phyloP scores from a whole-genome alignment of 306 rosid species.

The Lathyrus oleraceus region DNA sequence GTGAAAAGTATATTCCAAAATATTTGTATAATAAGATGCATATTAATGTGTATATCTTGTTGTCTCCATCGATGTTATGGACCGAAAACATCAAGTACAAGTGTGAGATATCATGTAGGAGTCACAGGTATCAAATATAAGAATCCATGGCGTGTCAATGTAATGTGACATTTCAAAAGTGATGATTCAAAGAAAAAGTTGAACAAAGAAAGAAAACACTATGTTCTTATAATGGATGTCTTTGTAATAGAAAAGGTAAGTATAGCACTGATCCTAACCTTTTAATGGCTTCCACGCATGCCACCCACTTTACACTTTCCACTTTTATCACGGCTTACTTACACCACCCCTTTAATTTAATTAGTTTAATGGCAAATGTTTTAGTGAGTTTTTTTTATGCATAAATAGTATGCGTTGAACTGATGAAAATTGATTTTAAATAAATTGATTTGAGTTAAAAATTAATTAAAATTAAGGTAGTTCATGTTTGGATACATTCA shows the following conservation, averaged over 20 bases:
- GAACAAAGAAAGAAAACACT: constrained; percentile 23
- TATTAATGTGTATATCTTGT: constrained; percentile 5
- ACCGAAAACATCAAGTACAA: not conserved
- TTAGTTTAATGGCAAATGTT: not conserved
- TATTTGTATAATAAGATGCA: not conserved
- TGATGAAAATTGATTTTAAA: too few relatives aligned
- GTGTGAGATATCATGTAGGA: not conserved
- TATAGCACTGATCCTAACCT: not conserved
- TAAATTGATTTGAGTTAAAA: too few relatives aligned
- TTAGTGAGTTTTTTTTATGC: not conserved
- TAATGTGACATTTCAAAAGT: constrained; percentile 27
- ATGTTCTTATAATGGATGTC: constrained; percentile 5
- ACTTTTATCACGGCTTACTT: constrained; percentile 23
- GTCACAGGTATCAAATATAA: constrained; percentile 31
- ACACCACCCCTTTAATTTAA: not conserved
- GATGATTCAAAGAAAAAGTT: constrained; percentile 1
- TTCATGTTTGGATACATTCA: too few relatives aligned
- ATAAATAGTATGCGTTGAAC: not conserved
- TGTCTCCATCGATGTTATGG: not conserved
- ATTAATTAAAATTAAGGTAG: too few relatives aligned
- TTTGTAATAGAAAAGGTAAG: not conserved
- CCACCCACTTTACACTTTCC: not conserved
- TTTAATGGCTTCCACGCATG: constrained; percentile 34
- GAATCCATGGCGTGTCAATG: not conserved
- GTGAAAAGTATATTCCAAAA: constrained; percentile 15